phyloP scores from a whole-genome alignment of 129 eudicot genomes.

The Oenanthe sinensis region DNA sequence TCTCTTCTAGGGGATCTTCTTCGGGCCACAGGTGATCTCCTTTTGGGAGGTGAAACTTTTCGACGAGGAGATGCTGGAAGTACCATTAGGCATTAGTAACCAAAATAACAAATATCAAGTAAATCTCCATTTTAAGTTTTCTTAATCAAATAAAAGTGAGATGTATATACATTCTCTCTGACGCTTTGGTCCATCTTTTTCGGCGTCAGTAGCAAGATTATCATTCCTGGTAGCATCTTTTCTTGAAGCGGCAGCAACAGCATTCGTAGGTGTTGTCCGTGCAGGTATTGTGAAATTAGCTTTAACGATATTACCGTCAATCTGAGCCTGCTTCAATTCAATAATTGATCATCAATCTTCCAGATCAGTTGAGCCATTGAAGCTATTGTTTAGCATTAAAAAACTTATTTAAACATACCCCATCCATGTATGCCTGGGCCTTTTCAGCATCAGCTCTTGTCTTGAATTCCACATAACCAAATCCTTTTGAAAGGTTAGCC shows the following conservation, averaged over 20 bases:
- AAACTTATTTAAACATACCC: conserved; percentile 35
- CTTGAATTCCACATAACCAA: conserved; percentile 34
- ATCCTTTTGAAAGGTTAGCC: conserved; percentile 24
- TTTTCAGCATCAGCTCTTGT: conserved; percentile 31
- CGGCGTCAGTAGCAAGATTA: conserved; percentile 43
- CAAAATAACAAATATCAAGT: not conserved
- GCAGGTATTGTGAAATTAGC: conserved; percentile 38
- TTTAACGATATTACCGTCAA: conserved; percentile 78
- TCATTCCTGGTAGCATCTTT: conserved; percentile 55
- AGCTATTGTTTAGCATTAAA: not conserved
- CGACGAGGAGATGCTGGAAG: conserved; percentile 57
- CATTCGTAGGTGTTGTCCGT: conserved; percentile 72
- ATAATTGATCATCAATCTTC: conserved; percentile 9
- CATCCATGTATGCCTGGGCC: conserved; percentile 56
- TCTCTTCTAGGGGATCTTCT: conserved; percentile 37
- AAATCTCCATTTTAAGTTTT: not conserved
- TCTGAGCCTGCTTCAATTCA: conserved; percentile 51
- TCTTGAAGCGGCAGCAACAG: conserved; percentile 48
- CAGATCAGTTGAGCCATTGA: not conserved
- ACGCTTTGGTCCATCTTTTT: conserved; percentile 60
- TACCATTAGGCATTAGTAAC: not conserved
- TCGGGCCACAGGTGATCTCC: conserved; percentile 55
- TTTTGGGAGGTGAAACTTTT: conserved; percentile 46
- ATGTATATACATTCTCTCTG: conserved; percentile 24
- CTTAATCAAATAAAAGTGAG: not conserved